phyloP scores from a whole-genome alignment of 805 yeast species.

The baker's yeast (Saccharomyces cerevisiae) region DNA sequence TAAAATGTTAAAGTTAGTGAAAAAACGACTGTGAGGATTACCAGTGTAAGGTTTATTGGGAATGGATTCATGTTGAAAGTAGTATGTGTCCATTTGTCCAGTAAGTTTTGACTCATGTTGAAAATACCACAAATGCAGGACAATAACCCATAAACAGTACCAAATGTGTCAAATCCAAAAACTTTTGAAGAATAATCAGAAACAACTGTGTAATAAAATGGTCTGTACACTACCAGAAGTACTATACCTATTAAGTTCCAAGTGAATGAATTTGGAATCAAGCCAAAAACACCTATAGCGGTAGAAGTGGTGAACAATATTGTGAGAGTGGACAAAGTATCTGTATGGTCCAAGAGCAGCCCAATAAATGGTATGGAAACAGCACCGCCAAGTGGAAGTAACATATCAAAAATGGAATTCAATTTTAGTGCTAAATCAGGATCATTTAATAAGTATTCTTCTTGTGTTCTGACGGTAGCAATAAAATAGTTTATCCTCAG shows the following conservation, averaged over 20 bases:
- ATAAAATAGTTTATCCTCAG: slow-evolving; percentile 86
- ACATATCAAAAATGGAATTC: slow-evolving; percentile 74
- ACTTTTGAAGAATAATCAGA: slow-evolving; percentile 89
- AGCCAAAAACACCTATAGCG: slow-evolving; percentile 63
- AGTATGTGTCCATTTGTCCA: slow-evolving; percentile 67
- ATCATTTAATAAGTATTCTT: slow-evolving; percentile 55
- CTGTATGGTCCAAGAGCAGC: slow-evolving; percentile 60
- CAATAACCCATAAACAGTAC: slow-evolving; percentile 81
- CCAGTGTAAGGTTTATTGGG: slow-evolving; percentile 59
- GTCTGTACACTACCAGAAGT: slow-evolving; percentile 73
- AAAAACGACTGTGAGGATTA: slow-evolving; percentile 42
- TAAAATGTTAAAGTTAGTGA: neutral
- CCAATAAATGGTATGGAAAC: slow-evolving; percentile 85
- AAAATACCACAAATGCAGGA: slow-evolving; percentile 77
- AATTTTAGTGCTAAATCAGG: slow-evolving; percentile 43
- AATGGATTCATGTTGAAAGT: slow-evolving; percentile 65
- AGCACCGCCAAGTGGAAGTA: slow-evolving; percentile 83
- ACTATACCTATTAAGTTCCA: slow-evolving; percentile 63
- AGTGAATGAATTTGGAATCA: slow-evolving; percentile 36
- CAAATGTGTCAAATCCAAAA: slow-evolving; percentile 87
- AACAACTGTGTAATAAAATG: slow-evolving; percentile 86
- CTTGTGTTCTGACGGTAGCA: slow-evolving; percentile 81
- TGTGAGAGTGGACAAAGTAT: slow-evolving; percentile 48
- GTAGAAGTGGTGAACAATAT: slow-evolving; percentile 49
- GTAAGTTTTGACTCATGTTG: slow-evolving; percentile 59